Base-by-base conservation (phyloP, 306 rosid genomes). In the Castanopsis chinensis region DNA sequence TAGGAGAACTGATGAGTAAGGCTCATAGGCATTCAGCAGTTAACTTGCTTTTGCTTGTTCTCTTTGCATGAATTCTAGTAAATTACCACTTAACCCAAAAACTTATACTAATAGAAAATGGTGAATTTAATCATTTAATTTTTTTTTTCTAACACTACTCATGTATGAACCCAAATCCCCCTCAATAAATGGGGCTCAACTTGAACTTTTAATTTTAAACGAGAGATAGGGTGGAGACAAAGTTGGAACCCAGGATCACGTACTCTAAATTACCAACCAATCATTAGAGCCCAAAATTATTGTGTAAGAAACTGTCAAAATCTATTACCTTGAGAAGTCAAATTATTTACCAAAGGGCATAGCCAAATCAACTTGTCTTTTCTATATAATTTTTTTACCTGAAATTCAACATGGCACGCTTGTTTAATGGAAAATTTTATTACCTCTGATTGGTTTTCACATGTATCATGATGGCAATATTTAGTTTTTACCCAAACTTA, bases 1-100 rank as follows among this genome's bases (percentile, higher is more conserved):
- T 82, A 85, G 74, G 84, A 80, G 70, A 77, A 73, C 90, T 25
- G 81, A 92, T 71, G 75, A 81, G 99, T 94, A 92, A 89, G 97
- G 69, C 54, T 73, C 75, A 49, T 58, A 45, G 11, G 25, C 71
- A 74, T 49, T 74, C 73, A 49, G 79, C 71, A 33, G 78, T 21
- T 63, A 61, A 79, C 41, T 25, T 65, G 27, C 52, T 76, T 32
- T n/a, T 73, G 60, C 77, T 23, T 19, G 23, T 72, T 68, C 51
- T 33, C 52, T 32, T 35, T 33, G 23, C 25, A 32, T 65, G 71
- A 32, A 21, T 65, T 65, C 23, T 57, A 6, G 3, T 12, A 49
- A 49, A 49, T 49, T 49, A 12, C 1, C 53, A 49, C 15, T 49
- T 49, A 49, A 49, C 4, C 53, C 5, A 12, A 3, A 49, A 49